These are phyloP conservation scores for Trametes coccinea DNA, from an alignment of 768 basidiomycete genomes.

Conservation along the genomic window DNA sequence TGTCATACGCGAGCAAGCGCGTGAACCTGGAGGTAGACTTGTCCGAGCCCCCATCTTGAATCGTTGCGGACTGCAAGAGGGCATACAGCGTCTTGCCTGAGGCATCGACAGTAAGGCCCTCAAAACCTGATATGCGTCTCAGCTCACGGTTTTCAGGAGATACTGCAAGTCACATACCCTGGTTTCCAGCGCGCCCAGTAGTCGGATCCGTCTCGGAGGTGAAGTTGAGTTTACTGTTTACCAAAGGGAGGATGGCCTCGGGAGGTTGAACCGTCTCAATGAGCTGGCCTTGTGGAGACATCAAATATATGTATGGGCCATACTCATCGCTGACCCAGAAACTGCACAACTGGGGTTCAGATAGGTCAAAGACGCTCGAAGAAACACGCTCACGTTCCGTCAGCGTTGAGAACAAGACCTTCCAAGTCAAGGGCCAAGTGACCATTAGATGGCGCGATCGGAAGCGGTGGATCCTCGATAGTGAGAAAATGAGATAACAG, in stretches of 20 bases:
- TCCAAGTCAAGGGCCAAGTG: slow-evolving; percentile 59
- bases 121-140: slow-evolving; percentile 45
- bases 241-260: slow-evolving; percentile 52
- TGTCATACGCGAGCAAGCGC: slow-evolving; percentile 56
- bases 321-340: slow-evolving; percentile 73
- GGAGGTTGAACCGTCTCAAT: slow-evolving; percentile 61
- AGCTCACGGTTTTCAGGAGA: neutral
- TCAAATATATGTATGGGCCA: slow-evolving; percentile 64
- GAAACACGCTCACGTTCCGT: slow-evolving; percentile 50
- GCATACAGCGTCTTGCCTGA: slow-evolving; percentile 54
- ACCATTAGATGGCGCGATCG: slow-evolving; percentile 46
- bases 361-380: neutral
- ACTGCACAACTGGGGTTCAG: slow-evolving; percentile 29
- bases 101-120: slow-evolving; percentile 55
- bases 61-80: slow-evolving; percentile 60
- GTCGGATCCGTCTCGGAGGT: slow-evolving; percentile 47
- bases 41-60: slow-evolving; percentile 60
- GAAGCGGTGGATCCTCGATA: slow-evolving; percentile 45
- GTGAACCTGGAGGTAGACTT: slow-evolving; percentile 52
- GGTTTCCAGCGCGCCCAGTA: slow-evolving; percentile 56
- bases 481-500: slow-evolving; percentile 32
- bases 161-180: slow-evolving; percentile 38
- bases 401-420: slow-evolving; percentile 55
- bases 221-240: slow-evolving; percentile 52
- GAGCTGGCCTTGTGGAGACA: slow-evolving; percentile 46